These are phyloP conservation scores for Tulasnella sp. DNA, from an alignment of 768 basidiomycete genomes.

Conservation along the genomic window DNA sequence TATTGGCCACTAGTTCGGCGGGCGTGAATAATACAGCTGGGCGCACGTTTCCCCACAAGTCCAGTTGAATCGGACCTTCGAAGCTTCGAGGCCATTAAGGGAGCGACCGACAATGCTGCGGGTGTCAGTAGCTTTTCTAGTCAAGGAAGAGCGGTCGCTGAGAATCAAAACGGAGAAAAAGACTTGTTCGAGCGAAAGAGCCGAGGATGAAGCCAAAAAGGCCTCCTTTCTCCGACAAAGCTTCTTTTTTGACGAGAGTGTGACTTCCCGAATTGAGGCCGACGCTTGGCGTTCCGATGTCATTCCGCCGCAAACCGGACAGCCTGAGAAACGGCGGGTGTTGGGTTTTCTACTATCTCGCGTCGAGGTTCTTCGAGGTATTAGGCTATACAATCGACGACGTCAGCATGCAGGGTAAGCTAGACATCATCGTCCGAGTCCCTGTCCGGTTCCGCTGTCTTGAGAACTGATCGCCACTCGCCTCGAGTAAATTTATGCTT, in stretches of 20 bases:
- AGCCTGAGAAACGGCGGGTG: neutral
- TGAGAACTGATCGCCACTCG: neutral
- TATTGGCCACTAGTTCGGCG: neutral
- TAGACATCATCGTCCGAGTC: neutral
- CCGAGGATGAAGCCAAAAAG: conserved; percentile 22
- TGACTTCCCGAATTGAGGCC: conserved; percentile 6
- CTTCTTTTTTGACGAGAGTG: conserved; percentile 14
- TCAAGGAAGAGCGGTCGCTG: conserved; percentile 4
- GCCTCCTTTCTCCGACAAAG: conserved; percentile 21
- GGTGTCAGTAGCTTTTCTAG: neutral
- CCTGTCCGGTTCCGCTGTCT: neutral
- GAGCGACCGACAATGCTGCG: conserved; percentile 11
- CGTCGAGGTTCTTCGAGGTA: neutral
- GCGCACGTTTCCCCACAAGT: conserved; percentile 13
- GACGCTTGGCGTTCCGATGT: conserved; percentile 11
- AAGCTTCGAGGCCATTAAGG: conserved; percentile 7
- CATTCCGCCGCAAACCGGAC: neutral
- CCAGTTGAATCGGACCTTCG: conserved; percentile 11
- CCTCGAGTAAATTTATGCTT: neutral
- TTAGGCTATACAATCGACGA: neutral
- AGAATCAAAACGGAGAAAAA: conserved; percentile 4
- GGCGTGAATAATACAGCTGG: conserved; percentile 5
- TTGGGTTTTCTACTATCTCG: conserved; percentile 3
- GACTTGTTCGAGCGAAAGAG: conserved; percentile 10
- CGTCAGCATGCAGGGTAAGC: conserved; percentile 2